phyloP scores from a whole-genome alignment of 1,139 yeast species.

The Candida sp. region DNA sequence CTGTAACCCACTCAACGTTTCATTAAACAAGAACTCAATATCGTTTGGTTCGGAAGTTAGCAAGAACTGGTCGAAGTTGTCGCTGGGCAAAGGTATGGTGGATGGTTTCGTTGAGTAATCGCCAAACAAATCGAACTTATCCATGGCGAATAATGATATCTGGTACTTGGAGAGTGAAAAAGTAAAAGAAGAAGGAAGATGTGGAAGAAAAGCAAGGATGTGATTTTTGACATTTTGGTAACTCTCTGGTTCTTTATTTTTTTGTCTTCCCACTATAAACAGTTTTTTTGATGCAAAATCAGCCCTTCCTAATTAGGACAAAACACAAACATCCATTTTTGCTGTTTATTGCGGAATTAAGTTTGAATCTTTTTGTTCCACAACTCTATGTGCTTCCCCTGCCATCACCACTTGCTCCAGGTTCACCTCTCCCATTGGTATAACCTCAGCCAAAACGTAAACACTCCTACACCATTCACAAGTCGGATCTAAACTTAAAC shows the following conservation, averaged over 20 bases:
- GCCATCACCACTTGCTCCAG: not conserved
- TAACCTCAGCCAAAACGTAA: not conserved
- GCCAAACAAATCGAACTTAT: constrained; percentile 42
- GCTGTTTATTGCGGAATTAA: not conserved
- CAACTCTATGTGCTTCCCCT: not conserved
- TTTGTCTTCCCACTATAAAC: constrained; percentile 6
- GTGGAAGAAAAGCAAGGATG: not conserved
- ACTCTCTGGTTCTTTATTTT: not conserved
- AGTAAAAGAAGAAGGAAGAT: not conserved
- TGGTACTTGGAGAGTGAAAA: not conserved
- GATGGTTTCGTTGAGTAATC: constrained; percentile 19
- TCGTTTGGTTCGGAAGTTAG: constrained; percentile 32
- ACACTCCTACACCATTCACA: not conserved
- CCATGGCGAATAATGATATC: constrained; percentile 18
- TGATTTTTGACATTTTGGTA: not conserved
- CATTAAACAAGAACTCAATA: constrained; percentile 46
- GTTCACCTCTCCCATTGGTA: not conserved
- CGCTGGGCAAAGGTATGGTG: constrained; percentile 43
- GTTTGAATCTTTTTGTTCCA: not conserved
- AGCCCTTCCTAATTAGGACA: constrained; percentile 5
- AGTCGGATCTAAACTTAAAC: too few species aligned
- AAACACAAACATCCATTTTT: constrained; percentile 4
- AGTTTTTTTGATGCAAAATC: constrained; percentile 5
- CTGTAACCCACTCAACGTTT: constrained; percentile 47
- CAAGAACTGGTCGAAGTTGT: constrained; percentile 44